These are phyloP conservation scores for Magnusiomyces paraingens DNA, from an alignment of 1,139 yeast genomes.

Conservation along the genomic window DNA sequence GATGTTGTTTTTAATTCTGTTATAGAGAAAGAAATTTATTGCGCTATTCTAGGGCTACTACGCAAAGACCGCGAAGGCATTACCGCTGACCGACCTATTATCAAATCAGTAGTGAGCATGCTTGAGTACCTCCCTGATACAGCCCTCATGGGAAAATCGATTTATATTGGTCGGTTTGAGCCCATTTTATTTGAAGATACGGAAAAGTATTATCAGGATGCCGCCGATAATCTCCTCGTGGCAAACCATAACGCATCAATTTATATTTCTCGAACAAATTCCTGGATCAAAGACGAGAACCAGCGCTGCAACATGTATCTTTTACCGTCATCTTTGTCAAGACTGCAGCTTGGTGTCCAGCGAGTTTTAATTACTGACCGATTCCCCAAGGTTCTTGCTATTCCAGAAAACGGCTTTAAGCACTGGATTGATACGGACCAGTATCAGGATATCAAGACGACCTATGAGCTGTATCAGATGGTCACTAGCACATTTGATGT, in stretches of 20 bases:
- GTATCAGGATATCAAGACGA: slow-evolving; percentile 37
- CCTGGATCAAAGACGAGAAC: slow-evolving; percentile 53
- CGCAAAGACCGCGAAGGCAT: slow-evolving; percentile 54
- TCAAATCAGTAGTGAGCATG: slow-evolving; percentile 62
- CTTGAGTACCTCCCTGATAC: slow-evolving; percentile 52
- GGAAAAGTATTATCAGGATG: slow-evolving; percentile 46
- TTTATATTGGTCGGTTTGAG: slow-evolving; percentile 62
- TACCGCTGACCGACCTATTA: slow-evolving; percentile 52
- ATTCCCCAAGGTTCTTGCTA: slow-evolving; percentile 45
- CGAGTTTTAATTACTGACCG: slow-evolving; percentile 56
- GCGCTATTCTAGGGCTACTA: slow-evolving; percentile 51
- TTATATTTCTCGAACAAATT: slow-evolving; percentile 50
- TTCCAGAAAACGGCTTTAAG: slow-evolving; percentile 50
- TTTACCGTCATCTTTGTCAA: slow-evolving; percentile 43
- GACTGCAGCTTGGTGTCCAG: slow-evolving; percentile 51
- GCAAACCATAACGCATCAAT: slow-evolving; percentile 43
- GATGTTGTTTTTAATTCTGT: slow-evolving; percentile 31
- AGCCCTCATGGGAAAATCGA: slow-evolving; percentile 36
- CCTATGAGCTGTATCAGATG: slow-evolving; percentile 47
- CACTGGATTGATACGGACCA: slow-evolving; percentile 46
- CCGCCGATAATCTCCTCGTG: slow-evolving; percentile 40
- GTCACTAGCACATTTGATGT: slow-evolving; percentile 50
- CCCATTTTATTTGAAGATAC: slow-evolving; percentile 54
- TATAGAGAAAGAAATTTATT: slow-evolving; percentile 45
- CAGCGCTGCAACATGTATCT: slow-evolving; percentile 49